phyloP scores from a whole-genome alignment of 257 asterid genomes.

The Paraleonurus japonicus region DNA sequence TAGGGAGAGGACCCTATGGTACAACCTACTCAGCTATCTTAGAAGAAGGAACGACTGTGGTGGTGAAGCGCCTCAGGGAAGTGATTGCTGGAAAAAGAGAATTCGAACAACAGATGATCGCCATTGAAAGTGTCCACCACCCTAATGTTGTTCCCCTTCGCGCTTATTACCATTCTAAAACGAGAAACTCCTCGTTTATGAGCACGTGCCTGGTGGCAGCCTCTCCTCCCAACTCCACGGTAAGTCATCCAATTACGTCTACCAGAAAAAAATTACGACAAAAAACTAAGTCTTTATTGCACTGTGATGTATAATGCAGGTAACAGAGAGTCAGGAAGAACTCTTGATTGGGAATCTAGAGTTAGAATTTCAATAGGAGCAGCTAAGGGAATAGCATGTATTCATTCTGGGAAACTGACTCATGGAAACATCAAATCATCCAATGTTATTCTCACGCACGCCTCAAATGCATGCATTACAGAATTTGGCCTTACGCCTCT shows the following conservation, averaged over 20 bases:
- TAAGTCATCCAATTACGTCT: conserved; percentile 10
- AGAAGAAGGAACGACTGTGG: conserved; percentile 64
- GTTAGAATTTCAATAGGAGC: conserved; percentile 56
- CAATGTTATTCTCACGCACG: conserved; percentile 50
- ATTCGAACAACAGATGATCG: conserved; percentile 70
- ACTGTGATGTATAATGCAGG: conserved; percentile 34
- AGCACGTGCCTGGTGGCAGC: conserved; percentile 52
- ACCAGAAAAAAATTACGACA: neutral
- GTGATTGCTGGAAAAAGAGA: conserved; percentile 55
- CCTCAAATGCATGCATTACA: conserved; percentile 41
- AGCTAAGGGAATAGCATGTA: conserved; percentile 67
- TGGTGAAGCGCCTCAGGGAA: conserved; percentile 66
- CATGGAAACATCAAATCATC: conserved; percentile 78
- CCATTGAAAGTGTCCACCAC: conserved; percentile 49
- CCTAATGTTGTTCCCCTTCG: conserved; percentile 55
- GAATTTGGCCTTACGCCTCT: conserved; percentile 58
- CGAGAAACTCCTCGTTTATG: conserved; percentile 64
- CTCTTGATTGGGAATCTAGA: conserved; percentile 66
- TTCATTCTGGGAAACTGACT: conserved; percentile 47
- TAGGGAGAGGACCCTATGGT: conserved; percentile 73
- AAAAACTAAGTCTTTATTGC: neutral
- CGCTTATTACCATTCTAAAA: conserved; percentile 72
- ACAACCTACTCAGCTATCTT: conserved; percentile 63
- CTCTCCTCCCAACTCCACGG: conserved; percentile 60
- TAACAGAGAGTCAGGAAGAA: conserved; percentile 43